These are phyloP conservation scores for Fusarium pseudocircinatum DNA, from an alignment of 2,329 filamentous ascomycete species.

Conservation along the genomic window DNA sequence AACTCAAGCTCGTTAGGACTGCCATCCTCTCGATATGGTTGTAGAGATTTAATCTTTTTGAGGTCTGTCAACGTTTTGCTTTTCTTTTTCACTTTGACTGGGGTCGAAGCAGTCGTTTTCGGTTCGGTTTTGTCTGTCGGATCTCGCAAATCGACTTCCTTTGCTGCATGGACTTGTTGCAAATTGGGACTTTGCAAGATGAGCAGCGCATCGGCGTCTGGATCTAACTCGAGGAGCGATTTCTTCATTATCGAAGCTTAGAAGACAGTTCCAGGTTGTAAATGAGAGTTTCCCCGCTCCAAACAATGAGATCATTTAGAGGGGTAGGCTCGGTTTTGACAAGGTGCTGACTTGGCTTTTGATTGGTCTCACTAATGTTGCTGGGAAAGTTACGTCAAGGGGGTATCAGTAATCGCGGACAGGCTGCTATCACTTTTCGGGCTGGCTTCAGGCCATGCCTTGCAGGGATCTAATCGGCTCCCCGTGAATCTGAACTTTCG, in stretches of 20 bases:
- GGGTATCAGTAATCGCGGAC: not conserved
- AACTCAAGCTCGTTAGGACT: not conserved
- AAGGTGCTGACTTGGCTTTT: not conserved
- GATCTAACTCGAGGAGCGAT: not conserved
- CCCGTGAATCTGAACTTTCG: not conserved
- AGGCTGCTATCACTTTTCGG: not conserved
- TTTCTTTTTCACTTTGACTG: not conserved
- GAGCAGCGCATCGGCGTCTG: not conserved
- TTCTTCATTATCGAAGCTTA: not conserved
- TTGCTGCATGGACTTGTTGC: not conserved
- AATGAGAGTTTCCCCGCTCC: not conserved
- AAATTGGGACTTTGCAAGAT: not conserved
- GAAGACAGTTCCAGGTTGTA: not conserved
- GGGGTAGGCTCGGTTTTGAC: not conserved
- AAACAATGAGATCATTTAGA: not conserved
- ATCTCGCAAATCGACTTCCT: not conserved
- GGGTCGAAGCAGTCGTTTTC: not conserved
- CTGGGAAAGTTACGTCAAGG: not conserved
- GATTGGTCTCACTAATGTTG: not conserved
- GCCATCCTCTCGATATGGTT: not conserved
- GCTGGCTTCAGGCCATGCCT: not conserved
- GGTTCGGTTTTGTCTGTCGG: too few species aligned
- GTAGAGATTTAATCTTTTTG: not conserved
- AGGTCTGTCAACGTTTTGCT: not conserved
- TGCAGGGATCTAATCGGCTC: not conserved